Base-by-base conservation (phyloP, 192 early-diverging fungal species). In the Gamsiella multidivaricata region DNA sequence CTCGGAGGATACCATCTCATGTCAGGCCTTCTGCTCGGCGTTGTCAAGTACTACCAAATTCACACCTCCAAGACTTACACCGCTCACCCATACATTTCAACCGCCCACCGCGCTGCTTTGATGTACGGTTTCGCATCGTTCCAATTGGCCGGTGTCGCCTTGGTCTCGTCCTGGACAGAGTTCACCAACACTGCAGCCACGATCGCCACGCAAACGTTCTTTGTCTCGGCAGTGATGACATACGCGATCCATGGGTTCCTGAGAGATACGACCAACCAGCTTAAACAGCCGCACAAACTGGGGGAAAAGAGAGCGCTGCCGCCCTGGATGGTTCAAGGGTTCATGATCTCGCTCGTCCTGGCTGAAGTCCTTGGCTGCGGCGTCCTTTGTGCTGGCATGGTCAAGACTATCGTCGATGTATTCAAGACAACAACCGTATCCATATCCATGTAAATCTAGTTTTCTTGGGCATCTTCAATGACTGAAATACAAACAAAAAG, bases 51-150 rank as follows among this genome's bases (percentile, higher is more conserved):
- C 60, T 28, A 56, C 18, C 74, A 78, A 34, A 78, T 78, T 39
- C 60, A 78, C 23, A 62, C 20, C 18, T 78, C 74, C 20, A 49
- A 47, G 29, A 39, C 74, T 5, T 61, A 32, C 17, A 78, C 74
- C 6, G 74, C 74, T 1, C 74, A 78, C 29, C 74, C 74, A 2
- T 78, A 78, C 54, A 69, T 69, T 31, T 78, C 74, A 0, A 58
- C 65, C 2, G 65, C 74, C 6, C 74, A 78, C 46, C 65, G 74
- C 5, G 74, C 74, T 31, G 54, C 74, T 3, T 54, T 78, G n/a
- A 78, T 78, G 74, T 78, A 78, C 34, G 74, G 74, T 0, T 78
- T 69, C 43, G 65, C 74, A 5, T 78, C 74, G 2, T 47, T 54
- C 0, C 74, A 78, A 36, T 23, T 78, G 3, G 74, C 74, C 7